A percentile compares a stretch with the other conserved stretches of the same genome.
Evolutionary conservation across 2,329 filamentous ascomycete species (phyloP).

Genomic region (Calonectria leucothoes): DNA sequence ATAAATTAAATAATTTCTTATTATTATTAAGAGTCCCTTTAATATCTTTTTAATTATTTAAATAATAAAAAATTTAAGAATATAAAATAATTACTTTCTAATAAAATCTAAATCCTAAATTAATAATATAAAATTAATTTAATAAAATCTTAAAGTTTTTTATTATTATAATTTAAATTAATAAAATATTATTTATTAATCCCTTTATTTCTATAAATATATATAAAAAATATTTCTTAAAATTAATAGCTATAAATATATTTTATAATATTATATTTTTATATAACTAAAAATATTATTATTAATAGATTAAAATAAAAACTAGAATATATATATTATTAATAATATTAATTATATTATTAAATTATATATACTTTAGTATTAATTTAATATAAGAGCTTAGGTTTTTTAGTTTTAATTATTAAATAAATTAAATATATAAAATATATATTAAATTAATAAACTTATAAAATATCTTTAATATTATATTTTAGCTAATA

Average conservation of each 20-base stretch:
- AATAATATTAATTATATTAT: too few species aligned
- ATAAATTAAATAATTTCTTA: background rate
- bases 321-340: too few species aligned
- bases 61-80: background rate
- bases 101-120: too few species aligned
- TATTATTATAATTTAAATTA: background rate
- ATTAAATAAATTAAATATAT: too few species aligned
- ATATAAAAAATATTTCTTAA: background rate
- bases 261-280: background rate
- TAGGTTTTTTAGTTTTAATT: too few species aligned
- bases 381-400: too few species aligned
- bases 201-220: background rate
- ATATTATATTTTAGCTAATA: too few species aligned
- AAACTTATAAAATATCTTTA: too few species aligned
- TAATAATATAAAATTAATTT: too few species aligned
- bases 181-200: background rate
- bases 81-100: background rate
- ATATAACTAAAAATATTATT: background rate
- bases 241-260: background rate
- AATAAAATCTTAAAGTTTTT: too few species aligned
- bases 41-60: background rate
- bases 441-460: too few species aligned
- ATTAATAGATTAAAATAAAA: background rate
- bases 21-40: background rate
- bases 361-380: too few species aligned